These are phyloP conservation scores for Malus fusca DNA, from an alignment of 306 rosid species.

Conservation along the genomic window DNA sequence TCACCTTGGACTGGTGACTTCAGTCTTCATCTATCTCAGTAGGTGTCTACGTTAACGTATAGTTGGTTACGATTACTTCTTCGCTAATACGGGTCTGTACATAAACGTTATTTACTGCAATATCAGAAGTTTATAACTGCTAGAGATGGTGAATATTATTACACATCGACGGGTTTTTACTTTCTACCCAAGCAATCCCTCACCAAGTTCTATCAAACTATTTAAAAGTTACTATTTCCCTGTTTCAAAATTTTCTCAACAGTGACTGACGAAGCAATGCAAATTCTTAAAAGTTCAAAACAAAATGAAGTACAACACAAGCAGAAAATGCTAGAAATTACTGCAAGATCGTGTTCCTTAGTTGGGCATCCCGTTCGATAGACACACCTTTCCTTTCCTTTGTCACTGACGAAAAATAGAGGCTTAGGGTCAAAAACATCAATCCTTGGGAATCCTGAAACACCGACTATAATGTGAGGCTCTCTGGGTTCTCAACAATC, in stretches of 20 bases:
- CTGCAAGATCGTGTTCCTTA: constrained; percentile 14
- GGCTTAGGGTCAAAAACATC: background rate
- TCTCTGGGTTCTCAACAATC: constrained; percentile 71
- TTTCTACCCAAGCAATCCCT: constrained; percentile 1
- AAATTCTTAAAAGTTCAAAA: constrained; percentile 8
- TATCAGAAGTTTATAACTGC: background rate
- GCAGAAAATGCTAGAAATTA: constrained; percentile 20
- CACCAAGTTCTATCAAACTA: background rate
- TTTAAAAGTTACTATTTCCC: constrained; percentile 16
- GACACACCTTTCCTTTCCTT: constrained; percentile 7
- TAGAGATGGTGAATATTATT: background rate
- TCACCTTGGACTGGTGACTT: constrained; percentile 80
- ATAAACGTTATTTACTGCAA: background rate
- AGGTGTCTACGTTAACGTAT: background rate
- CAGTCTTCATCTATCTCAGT: constrained; percentile 22
- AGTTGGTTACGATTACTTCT: background rate
- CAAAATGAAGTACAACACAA: constrained; percentile 14
- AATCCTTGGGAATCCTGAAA: constrained; percentile 14
- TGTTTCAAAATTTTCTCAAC: constrained; percentile 23
- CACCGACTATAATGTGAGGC: constrained; percentile 63
- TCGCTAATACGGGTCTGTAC: background rate
- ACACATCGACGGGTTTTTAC: background rate
- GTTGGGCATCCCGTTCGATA: constrained; percentile 5
- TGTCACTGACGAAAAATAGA: constrained; percentile 12
- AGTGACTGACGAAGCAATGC: constrained; percentile 10